Evolutionary conservation across 768 basidiomycete genomes (phyloP).

Genomic region (Rubroboletus satanas): DNA sequence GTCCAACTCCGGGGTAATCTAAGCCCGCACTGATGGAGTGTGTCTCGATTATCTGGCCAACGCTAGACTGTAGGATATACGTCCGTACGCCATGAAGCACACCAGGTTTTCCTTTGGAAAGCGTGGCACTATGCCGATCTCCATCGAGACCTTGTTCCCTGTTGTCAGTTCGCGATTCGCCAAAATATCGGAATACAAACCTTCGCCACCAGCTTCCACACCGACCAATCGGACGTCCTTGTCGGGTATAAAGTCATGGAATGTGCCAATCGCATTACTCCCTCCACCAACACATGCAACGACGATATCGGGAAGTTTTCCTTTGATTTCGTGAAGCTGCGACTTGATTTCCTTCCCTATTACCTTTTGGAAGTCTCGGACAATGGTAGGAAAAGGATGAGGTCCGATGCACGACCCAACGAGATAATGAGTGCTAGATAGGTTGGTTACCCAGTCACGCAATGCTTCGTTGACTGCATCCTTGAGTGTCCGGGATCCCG

Average conservation of each 20-base stretch:
- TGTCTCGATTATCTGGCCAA: slow-evolving; percentile 94
- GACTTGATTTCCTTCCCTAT: slow-evolving; percentile 93
- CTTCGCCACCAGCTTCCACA: slow-evolving; percentile 98
- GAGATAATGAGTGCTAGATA: slow-evolving; percentile 91
- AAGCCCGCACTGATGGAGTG: slow-evolving; percentile 96
- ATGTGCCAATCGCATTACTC: slow-evolving; percentile 95
- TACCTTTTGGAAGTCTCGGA: slow-evolving; percentile 95
- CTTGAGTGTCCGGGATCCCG: slow-evolving; percentile 93
- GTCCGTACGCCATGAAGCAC: slow-evolving; percentile 96
- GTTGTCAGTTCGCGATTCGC: slow-evolving; percentile 9
- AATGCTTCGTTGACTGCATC: slow-evolving; percentile 98
- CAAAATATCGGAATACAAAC: slow-evolving; percentile 36
- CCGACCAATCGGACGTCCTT: slow-evolving; percentile 83
- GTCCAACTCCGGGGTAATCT: slow-evolving; percentile 96
- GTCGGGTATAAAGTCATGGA: slow-evolving; percentile 94
- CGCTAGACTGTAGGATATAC: slow-evolving; percentile 84
- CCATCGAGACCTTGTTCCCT: slow-evolving; percentile 61
- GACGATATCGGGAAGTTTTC: slow-evolving; percentile 90
- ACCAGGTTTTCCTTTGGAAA: slow-evolving; percentile 87
- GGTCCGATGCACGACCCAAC: slow-evolving; percentile 97
- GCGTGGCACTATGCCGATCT: slow-evolving; percentile 86
- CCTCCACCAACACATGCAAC: slow-evolving; percentile 98
- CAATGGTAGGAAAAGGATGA: slow-evolving; percentile 98
- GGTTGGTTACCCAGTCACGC: slow-evolving; percentile 98
- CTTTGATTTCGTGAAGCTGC: slow-evolving; percentile 66